A percentile compares a stretch with the other conserved stretches of the same genome.
phyloP scores from a whole-genome alignment of 2,329 filamentous ascomycete species.

The Alternaria solani region DNA sequence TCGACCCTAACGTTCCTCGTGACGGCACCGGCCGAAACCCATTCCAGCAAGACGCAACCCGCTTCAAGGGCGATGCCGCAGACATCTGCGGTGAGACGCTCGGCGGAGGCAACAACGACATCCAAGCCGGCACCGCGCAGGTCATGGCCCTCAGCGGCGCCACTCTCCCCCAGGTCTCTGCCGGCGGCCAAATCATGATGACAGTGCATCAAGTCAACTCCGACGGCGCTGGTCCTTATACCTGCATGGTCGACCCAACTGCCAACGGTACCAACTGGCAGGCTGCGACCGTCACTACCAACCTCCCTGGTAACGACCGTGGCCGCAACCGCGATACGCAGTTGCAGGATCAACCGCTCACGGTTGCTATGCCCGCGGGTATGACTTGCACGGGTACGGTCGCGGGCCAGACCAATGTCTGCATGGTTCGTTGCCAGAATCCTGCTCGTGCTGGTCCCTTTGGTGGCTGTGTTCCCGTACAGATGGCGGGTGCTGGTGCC shows the following conservation, averaged over 20 bases:
- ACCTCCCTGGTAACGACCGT: conserved; percentile 61
- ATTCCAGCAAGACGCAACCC: conserved; percentile 71
- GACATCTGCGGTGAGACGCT: conserved; percentile 67
- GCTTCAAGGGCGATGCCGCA: conserved; percentile 64
- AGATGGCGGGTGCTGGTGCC: conserved; percentile 52
- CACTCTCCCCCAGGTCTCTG: conserved; percentile 65
- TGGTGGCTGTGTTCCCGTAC: conserved; percentile 67
- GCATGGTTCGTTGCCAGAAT: conserved; percentile 71
- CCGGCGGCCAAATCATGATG: conserved; percentile 64
- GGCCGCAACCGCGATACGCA: conserved; percentile 52
- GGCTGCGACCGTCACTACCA: conserved; percentile 63
- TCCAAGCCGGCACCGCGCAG: conserved; percentile 64
- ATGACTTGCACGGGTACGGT: conserved; percentile 68
- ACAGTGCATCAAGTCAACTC: conserved; percentile 73
- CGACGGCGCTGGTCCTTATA: conserved; percentile 72
- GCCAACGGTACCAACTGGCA: conserved; percentile 64
- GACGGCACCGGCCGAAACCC: conserved; percentile 67
- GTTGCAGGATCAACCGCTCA: conserved; percentile 57
- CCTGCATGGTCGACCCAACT: conserved; percentile 69
- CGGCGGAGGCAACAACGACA: conserved; percentile 62
- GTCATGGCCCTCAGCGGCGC: conserved; percentile 67
- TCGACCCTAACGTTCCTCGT: conserved; percentile 66
- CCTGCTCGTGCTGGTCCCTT: conserved; percentile 68
- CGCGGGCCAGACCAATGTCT: conserved; percentile 66
- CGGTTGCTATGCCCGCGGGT: conserved; percentile 63